Base-by-base conservation (phyloP, 2,329 filamentous ascomycete species). In the Myriosclerotinia scirpicola region DNA sequence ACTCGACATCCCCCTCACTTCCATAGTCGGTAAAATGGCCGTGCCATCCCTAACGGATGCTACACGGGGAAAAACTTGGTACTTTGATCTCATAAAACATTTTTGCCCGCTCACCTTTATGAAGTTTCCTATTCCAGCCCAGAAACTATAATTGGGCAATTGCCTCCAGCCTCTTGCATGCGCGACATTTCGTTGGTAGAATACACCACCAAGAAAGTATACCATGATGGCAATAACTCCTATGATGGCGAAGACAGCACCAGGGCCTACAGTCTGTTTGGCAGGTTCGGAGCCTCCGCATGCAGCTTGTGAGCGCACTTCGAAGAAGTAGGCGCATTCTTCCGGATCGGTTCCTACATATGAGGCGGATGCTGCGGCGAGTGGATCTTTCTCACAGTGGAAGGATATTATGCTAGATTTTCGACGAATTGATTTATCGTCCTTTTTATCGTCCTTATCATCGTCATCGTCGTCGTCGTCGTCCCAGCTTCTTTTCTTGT, bases 161-260 rank as follows among this genome's bases (percentile, higher is more conserved):
- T 99, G 95, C 72, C 91, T 87, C 95, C 94, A 98, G 58, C 95
- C 95, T 69, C 95, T 85, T 73, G 96, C 93, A 77, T 99, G 92
- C 79, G 93, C 90, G 67, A 99, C 93, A 42, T 92, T 96, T 68
- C 95, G 87, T 79, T 97, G 94, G 81, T 98, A 99, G 70, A 97
- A 93, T 73, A 96, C 90, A 75, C 95, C 95, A 72, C 95, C 95
- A 48, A 96, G 85, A 65, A 97, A 82, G 79, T 99, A 99, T 30
- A 95, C 95, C 12, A 94, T 80, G 48, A 97, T 84, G 12, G 93
- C 91, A 68, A 87, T 84, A 68, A 83, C 81, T 71, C 87, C 85
- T 77, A 99, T 98, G 70, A 98, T 90, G 68, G 91, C 90, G 76
- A 99, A 99, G 15, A 99, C 78, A 81, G 92, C 79, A 77, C 90